These are phyloP conservation scores for Zanthoxylum bungeanum DNA, from an alignment of 345 rosid species.

Conservation along the genomic window DNA sequence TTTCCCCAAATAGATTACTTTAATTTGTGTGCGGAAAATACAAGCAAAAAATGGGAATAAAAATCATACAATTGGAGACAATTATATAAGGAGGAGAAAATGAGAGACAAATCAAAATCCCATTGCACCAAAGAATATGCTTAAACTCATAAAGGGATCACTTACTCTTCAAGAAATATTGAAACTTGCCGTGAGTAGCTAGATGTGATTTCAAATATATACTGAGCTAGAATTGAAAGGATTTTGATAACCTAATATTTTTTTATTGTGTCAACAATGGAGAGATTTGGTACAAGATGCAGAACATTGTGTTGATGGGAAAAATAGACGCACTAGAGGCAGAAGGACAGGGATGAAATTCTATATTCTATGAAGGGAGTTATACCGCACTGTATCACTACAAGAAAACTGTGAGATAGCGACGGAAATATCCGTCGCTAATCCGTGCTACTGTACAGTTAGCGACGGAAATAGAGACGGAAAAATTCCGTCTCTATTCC, in stretches of 20 bases:
- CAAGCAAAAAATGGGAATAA: not conserved
- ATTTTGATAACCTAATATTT: not conserved
- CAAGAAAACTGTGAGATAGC: no score
- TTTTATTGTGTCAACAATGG: not conserved
- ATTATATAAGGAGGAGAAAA: not conserved
- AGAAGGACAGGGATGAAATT: no score
- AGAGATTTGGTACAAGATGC: not conserved
- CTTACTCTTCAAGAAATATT: not conserved
- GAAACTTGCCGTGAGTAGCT: slow-evolving; percentile 4
- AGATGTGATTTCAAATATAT: not conserved
- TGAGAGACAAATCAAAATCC: not conserved
- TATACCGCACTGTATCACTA: no score
- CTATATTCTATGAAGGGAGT: no score
- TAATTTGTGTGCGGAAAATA: not conserved
- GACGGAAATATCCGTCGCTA: no score
- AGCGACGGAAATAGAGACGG: no score
- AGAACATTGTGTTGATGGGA: no score
- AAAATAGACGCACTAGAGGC: no score
- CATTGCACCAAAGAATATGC: not conserved
- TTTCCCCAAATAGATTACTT: no score
- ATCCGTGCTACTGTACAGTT: no score
- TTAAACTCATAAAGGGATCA: not conserved
- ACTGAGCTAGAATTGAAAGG: not conserved
- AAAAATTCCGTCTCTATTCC: no score
- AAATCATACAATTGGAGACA: not conserved